Percentiles rank a stretch among this genome's conserved stretches.
Conservation (phyloP, 2,329 filamentous ascomycete species). For the Aspergillus puulaauensis region DNA sequence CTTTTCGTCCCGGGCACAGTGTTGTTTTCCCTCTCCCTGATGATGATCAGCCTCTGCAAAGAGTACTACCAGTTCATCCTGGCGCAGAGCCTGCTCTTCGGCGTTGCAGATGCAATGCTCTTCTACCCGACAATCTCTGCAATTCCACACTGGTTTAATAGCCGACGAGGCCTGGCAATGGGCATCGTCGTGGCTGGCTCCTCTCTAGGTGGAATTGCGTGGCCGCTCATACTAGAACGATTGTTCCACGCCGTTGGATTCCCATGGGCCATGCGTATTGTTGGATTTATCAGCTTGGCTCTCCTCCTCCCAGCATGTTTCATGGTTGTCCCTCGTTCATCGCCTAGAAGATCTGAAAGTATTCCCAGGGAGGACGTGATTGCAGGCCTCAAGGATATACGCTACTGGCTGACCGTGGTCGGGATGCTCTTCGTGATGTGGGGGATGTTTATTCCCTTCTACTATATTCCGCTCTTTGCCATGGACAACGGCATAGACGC, state of each 20-base stretch:
- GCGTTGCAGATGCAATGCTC: constrained; percentile 39
- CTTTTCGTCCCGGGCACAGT: too few species aligned
- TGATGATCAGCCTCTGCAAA: constrained; percentile 61
- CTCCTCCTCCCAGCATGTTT: too few species aligned
- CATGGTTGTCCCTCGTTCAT: too few species aligned
- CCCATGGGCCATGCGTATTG: constrained; percentile 54
- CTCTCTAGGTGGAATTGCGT: constrained; percentile 54
- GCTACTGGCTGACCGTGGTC: too few species aligned
- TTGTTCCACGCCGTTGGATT: constrained; percentile 53
- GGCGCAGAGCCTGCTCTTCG: constrained; percentile 23
- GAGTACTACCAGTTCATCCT: constrained; percentile 55
- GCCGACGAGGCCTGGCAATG: constrained; percentile 48
- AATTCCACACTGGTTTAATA: constrained; percentile 50
- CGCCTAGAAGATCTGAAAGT: too few species aligned
- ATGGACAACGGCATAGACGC: too few species aligned
- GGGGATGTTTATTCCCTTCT: too few species aligned
- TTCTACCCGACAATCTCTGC: constrained; percentile 48
- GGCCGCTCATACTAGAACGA: constrained; percentile 46
- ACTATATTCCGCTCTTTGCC: too few species aligned
- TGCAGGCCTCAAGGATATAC: too few species aligned
- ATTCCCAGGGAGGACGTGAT: too few species aligned
- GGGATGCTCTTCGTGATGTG: too few species aligned
- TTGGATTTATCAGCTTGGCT: constrained; percentile 47
- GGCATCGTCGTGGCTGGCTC: constrained; percentile 50
- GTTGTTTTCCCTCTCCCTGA: constrained; percentile 35